Evolutionary conservation across 1,284 basidiomycete species (phyloP).

Genomic region (Pseudozyma sp.): DNA sequence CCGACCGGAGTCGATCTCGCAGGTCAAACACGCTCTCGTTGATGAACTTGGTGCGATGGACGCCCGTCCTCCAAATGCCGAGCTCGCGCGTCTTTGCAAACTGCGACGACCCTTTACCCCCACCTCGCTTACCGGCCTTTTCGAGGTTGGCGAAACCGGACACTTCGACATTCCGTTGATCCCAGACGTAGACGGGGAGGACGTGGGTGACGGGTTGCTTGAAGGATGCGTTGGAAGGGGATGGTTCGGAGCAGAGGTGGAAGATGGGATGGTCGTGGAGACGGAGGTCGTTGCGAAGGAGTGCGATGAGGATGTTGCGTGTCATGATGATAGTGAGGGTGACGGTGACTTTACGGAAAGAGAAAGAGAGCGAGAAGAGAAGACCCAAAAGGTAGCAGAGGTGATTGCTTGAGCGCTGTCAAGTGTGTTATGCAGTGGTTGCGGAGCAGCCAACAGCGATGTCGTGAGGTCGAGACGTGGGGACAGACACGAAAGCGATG

Average conservation of each 20-base stretch:
- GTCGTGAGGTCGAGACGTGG: too few species aligned
- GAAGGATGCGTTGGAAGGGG: conserved; percentile 37
- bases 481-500: too few species aligned
- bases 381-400: not conserved
- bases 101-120: conserved; percentile 24
- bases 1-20: conserved; percentile 22
- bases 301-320: conserved; percentile 45
- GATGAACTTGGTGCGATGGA: conserved; percentile 54
- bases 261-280: conserved; percentile 62
- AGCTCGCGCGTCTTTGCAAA: conserved; percentile 50
- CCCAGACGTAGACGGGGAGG: conserved; percentile 59
- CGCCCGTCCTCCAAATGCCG: conserved; percentile 53
- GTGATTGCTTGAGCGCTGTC: not conserved
- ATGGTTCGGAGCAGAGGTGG: conserved; percentile 42
- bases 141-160: conserved; percentile 45
- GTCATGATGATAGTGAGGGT: conserved; percentile 21
- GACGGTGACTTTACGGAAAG: conserved; percentile 6
- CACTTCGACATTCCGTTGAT: conserved; percentile 55
- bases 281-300: conserved; percentile 59
- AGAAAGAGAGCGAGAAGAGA: conserved; percentile 6
- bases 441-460: too few species aligned
- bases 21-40: conserved; percentile 58
- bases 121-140: conserved; percentile 33
- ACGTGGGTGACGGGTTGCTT: conserved; percentile 54
- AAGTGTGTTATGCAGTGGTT: too few species aligned